These are phyloP conservation scores for Byssoonygena ceratinophila DNA, from an alignment of 2,329 filamentous ascomycete genomes.

Conservation along the genomic window DNA sequence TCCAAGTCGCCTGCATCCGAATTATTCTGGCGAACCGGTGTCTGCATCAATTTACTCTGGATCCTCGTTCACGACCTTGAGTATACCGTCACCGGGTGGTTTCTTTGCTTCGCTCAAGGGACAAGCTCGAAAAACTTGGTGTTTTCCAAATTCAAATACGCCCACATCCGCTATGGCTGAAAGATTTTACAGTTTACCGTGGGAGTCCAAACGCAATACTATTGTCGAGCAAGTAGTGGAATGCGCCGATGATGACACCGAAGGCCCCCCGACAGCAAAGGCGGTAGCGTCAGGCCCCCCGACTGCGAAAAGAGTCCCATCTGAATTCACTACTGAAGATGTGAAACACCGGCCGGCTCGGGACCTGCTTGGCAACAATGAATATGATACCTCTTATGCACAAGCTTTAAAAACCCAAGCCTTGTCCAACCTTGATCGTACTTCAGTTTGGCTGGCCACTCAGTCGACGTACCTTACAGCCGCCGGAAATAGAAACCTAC, in stretches of 20 bases:
- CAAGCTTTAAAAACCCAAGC: conserved; percentile 61
- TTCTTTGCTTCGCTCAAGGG: conserved; percentile 82
- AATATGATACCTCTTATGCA: conserved; percentile 66
- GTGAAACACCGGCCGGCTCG: conserved; percentile 21
- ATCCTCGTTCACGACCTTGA: conserved; percentile 66
- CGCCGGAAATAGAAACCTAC: background rate
- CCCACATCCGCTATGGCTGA: conserved; percentile 88
- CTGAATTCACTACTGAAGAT: conserved; percentile 27
- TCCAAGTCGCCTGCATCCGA: conserved; percentile 41
- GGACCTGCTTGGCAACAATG: conserved; percentile 29
- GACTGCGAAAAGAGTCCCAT: conserved; percentile 50
- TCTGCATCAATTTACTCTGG: conserved; percentile 50
- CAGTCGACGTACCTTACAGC: conserved; percentile 59
- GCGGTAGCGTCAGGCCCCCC: conserved; percentile 49
- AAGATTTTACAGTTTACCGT: conserved; percentile 79
- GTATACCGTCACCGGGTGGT: conserved; percentile 80
- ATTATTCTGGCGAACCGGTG: conserved; percentile 36
- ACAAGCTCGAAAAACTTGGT: conserved; percentile 71
- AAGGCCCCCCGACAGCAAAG: conserved; percentile 29
- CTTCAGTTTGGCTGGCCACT: conserved; percentile 72
- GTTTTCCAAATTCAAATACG: conserved; percentile 47
- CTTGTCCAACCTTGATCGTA: conserved; percentile 68
- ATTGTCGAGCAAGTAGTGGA: conserved; percentile 60
- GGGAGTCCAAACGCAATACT: conserved; percentile 43
- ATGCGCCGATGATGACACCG: conserved; percentile 32